Evolutionary conservation across 305 asterid species (phyloP), one percentile per base, ranked within the genome.

Genomic region (Fraxinus greggii): DNA sequence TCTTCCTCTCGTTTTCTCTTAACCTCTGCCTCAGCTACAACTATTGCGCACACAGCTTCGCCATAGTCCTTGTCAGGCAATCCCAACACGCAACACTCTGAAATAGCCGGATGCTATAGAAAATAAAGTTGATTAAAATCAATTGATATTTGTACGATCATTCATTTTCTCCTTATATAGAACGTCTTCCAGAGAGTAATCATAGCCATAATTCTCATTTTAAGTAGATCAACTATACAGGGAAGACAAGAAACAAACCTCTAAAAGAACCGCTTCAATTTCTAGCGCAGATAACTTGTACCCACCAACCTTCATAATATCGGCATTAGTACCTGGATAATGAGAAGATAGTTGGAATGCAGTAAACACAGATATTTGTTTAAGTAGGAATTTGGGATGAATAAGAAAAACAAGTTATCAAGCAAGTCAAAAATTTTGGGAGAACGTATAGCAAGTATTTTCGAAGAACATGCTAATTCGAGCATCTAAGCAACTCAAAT

Each of bases 241-340:
- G n/a, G 61, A n/a, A 81, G 21, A 63, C 15, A 69, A 78, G 83
- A 76, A 77, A 84, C 86, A 24, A 87, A 94, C 99, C 98, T 94
- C 98, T 67, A 96, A 84, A 69, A 96, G 97, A 84, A 94, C 92
- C 38, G 98, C 98, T 88, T 96, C 99, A 78, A 96, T 96, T 90
- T 96, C 99, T 82, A 96, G 90, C 1, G 99, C 99, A 63, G 99
- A 96, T 82, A 96, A 89, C 87, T 96, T 96, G 76, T 90, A 96
- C 69, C 99, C 99, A 33, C 99, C 99, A 75, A 92, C 97, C 91
- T 96, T 96, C 97, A 96, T 93, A 82, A 96, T 96, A 87, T 96
- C 99, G 81, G 99, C 99, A 90, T 91, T 94, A 48, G 95, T 94
- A 86, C 99, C 99, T 96, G 90, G 80, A 85, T 87, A 63, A 87